Percentiles rank a stretch among this genome's conserved stretches.
Conservation (phyloP, 1,284 basidiomycete genomes). For the Heterobasidion occidentale region DNA sequence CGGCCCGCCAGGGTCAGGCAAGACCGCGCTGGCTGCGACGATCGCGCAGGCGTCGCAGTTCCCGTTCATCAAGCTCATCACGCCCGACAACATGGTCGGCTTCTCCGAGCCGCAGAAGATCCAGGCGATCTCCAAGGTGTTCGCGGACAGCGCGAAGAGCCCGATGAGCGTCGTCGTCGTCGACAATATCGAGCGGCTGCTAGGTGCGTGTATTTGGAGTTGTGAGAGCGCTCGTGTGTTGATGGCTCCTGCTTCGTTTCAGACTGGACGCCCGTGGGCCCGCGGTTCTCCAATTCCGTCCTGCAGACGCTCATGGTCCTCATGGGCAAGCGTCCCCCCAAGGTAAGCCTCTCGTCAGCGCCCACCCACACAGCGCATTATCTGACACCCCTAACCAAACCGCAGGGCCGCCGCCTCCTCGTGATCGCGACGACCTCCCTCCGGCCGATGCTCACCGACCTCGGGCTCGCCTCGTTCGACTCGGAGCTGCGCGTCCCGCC, state of each 20-base stretch:
- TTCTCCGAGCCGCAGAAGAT: constrained; percentile 91
- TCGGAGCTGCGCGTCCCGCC: constrained; percentile 84
- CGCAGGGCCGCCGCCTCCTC: constrained; percentile 82
- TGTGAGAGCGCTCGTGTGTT: not conserved
- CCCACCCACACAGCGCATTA: not conserved
- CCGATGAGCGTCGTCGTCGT: constrained; percentile 95
- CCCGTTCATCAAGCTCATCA: constrained; percentile 98
- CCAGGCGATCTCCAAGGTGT: constrained; percentile 87
- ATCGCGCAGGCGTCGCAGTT: constrained; percentile 91
- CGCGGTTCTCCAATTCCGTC: constrained; percentile 92
- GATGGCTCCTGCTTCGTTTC: not conserved
- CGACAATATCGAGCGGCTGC: constrained; percentile 87
- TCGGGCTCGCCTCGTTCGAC: constrained; percentile 87
- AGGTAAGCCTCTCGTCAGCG: constrained; percentile 39
- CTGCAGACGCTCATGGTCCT: constrained; percentile 90
- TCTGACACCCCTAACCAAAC: constrained; percentile 4
- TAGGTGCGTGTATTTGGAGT: constrained; percentile 45
- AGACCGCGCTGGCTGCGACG: constrained; percentile 92
- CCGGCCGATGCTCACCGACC: constrained; percentile 80
- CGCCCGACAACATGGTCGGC: constrained; percentile 96
- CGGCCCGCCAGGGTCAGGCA: constrained; percentile 87
- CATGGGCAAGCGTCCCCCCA: constrained; percentile 86
- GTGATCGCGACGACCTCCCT: constrained; percentile 92
- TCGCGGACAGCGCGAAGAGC: constrained; percentile 96
- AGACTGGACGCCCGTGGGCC: constrained; percentile 99